Conservation (phyloP, 768 basidiomycete genomes). For the Butyriboletus loyo region DNA sequence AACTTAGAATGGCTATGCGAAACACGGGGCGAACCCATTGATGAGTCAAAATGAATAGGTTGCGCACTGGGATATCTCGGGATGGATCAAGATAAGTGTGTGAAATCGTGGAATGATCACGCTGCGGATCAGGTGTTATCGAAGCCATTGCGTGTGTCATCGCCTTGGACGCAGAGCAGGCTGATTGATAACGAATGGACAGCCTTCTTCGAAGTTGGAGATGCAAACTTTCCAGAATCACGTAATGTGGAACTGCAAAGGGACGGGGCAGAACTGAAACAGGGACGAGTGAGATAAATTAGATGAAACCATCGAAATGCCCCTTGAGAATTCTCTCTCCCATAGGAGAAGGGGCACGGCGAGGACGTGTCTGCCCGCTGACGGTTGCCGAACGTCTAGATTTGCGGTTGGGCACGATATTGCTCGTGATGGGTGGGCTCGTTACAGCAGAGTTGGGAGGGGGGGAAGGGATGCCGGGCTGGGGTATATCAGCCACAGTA, state of each 20-base stretch:
- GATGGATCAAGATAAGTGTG: slow-evolving; percentile 2
- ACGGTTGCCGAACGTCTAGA: slow-evolving; percentile 62
- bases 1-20: slow-evolving; percentile 5
- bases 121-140: slow-evolving; percentile 9
- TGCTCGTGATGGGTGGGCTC: slow-evolving; percentile 14
- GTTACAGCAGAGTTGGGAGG: slow-evolving; percentile 55
- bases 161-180: not conserved
- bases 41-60: slow-evolving; percentile 11
- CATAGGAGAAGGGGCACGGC: slow-evolving; percentile 81
- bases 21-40: slow-evolving; percentile 3
- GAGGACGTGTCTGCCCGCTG: slow-evolving; percentile 44
- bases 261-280: not conserved
- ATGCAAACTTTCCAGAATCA: slow-evolving; percentile 1
- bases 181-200: slow-evolving; percentile 3
- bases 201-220: not conserved
- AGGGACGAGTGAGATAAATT: slow-evolving; percentile 19
- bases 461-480: slow-evolving; percentile 36
- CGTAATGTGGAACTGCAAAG: slow-evolving; percentile 5
- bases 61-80: slow-evolving; percentile 24
- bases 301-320: slow-evolving; percentile 89
- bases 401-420: slow-evolving; percentile 27
- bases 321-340: slow-evolving; percentile 89
- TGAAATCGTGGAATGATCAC: not conserved
- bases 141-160: slow-evolving; percentile 9
- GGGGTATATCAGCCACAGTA: slow-evolving; percentile 16